Conservation (phyloP, 129 eudicot genomes). For the Centella asiatica region DNA sequence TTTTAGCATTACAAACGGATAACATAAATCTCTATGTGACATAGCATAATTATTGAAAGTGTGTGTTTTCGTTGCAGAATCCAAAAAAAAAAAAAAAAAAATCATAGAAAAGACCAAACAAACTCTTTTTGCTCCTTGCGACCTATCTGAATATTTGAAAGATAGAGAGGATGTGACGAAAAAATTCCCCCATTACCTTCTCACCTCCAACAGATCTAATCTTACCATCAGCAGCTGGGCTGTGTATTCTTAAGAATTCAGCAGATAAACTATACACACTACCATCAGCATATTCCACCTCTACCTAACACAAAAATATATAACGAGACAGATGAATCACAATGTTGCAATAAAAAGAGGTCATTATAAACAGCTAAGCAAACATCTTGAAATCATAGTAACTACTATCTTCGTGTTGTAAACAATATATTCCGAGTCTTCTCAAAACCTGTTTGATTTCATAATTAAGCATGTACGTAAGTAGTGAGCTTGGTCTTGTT, state of each 20-base stretch:
- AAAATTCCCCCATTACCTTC: constrained; percentile 30
- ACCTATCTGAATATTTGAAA: no score
- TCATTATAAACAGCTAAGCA: neutral
- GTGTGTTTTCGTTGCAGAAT: no score
- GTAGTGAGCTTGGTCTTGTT: no score
- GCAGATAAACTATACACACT: constrained; percentile 31
- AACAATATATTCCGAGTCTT: neutral
- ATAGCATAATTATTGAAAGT: no score
- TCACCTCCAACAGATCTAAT: constrained; percentile 51
- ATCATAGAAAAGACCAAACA: neutral
- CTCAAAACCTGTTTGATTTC: no score
- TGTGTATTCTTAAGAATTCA: constrained; percentile 43
- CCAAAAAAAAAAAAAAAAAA: no score
- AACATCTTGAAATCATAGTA: neutral
- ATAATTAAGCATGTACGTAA: no score
- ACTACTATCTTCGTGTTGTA: neutral
- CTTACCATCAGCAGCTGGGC: constrained; percentile 62
- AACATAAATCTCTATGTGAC: neutral
- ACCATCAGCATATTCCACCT: constrained; percentile 44
- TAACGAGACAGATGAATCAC: neutral
- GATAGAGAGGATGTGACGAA: neutral
- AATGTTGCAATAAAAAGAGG: neutral
- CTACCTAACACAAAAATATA: constrained; percentile 25
- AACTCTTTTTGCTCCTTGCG: no score
- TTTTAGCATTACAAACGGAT: neutral